Evolutionary conservation across 177 flowering plant species (phyloP).

Genomic region (Vitis hybrid): DNA sequence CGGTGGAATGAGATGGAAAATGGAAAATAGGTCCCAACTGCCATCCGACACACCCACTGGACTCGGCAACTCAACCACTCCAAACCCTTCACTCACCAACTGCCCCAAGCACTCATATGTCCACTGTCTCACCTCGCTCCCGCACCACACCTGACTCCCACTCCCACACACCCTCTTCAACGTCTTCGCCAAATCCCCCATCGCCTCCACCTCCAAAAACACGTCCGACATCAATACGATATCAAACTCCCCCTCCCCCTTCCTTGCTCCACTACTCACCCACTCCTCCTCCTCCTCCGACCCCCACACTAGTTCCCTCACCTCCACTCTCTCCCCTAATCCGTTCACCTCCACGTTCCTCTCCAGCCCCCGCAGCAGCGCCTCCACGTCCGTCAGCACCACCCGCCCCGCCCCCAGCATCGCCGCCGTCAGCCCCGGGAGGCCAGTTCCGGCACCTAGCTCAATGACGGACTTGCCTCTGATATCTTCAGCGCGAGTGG

Average conservation of each 20-base stretch:
- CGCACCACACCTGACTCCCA: constrained; percentile 32
- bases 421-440: constrained; percentile 45
- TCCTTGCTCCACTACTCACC: constrained; percentile 4
- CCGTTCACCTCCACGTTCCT: constrained; percentile 40
- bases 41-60: not conserved
- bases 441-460: constrained; percentile 51
- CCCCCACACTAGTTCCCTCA: constrained; percentile 34
- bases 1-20: too few species aligned
- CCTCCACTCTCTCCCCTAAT: constrained; percentile 32
- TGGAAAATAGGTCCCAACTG: too few species aligned
- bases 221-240: constrained; percentile 47
- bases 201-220: constrained; percentile 30
- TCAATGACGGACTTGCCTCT: constrained; percentile 33
- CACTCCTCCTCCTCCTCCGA: constrained; percentile 27
- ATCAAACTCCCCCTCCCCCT: constrained; percentile 31
- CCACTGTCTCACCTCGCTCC: constrained; percentile 29
- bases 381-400: constrained; percentile 35
- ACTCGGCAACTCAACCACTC: constrained; percentile 24
- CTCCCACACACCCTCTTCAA: constrained; percentile 22
- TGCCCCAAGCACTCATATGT: constrained; percentile 29
- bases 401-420: constrained; percentile 39
- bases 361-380: constrained; percentile 27
- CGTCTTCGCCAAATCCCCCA: constrained; percentile 35
- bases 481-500: constrained; percentile 16
- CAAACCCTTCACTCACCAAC: constrained; percentile 34